phyloP scores from a whole-genome alignment of 1,284 basidiomycete species.

The Tetrapyrgos nigripes region DNA sequence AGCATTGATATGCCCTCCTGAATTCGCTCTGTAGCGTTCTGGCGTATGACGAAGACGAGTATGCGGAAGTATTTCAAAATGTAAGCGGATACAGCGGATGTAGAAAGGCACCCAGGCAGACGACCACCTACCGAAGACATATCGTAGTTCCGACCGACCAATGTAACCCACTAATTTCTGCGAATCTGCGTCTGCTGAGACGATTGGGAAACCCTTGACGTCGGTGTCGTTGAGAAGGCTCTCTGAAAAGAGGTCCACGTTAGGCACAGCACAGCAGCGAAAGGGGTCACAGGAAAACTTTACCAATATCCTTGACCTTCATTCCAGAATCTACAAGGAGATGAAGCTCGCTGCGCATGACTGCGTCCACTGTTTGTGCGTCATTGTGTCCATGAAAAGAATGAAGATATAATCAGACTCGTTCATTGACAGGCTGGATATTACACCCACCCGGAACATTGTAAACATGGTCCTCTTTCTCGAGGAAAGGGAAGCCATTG shows the following conservation, averaged over 20 bases:
- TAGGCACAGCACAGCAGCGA: too few species aligned
- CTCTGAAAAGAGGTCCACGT: constrained; percentile 49
- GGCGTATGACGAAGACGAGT: neutral
- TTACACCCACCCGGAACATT: constrained; percentile 80
- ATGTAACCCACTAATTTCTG: constrained; percentile 87
- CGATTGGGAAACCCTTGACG: constrained; percentile 93
- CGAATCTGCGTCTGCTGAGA: constrained; percentile 59
- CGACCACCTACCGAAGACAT: constrained; percentile 80
- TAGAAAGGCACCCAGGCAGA: neutral
- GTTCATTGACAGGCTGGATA: too few species aligned
- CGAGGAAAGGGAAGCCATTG: constrained; percentile 96
- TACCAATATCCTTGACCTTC: constrained; percentile 80
- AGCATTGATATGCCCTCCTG: constrained; percentile 62
- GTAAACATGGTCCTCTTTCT: constrained; percentile 92
- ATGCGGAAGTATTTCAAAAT: too few species aligned
- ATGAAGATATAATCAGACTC: constrained; percentile 6
- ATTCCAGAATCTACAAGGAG: constrained; percentile 81
- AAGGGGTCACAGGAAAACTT: too few species aligned
- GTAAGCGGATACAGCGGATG: neutral
- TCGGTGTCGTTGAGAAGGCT: constrained; percentile 73
- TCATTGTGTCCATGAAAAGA: too few species aligned
- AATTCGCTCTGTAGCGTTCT: constrained; percentile 66
- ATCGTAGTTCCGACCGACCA: constrained; percentile 84
- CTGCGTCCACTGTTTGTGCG: constrained; percentile 71
- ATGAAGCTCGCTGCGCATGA: constrained; percentile 86